A percentile compares a stretch with the other conserved stretches of the same genome.
Evolutionary conservation across 2,329 filamentous ascomycete species (phyloP).

Genomic region (Epichloe scottii): DNA sequence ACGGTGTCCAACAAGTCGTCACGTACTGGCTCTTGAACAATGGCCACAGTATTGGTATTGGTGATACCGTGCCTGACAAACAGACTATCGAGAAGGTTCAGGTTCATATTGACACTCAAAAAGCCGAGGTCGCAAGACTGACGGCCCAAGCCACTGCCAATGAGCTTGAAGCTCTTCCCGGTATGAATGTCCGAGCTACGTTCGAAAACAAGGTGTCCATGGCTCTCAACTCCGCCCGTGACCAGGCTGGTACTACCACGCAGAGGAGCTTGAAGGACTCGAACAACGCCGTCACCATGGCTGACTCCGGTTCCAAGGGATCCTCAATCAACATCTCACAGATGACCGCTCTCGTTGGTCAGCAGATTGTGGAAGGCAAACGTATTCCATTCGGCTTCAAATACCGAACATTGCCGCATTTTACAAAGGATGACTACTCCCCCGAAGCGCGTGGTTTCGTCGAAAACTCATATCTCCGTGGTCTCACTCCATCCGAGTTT

Average conservation of each 20-base stretch:
- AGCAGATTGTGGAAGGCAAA: slow-evolving; percentile 96
- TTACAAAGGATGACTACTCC: slow-evolving; percentile 98
- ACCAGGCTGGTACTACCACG: slow-evolving; percentile 85
- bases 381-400: slow-evolving; percentile 99
- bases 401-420: slow-evolving; percentile 91
- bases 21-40: slow-evolving; percentile 96
- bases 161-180: slow-evolving; percentile 78
- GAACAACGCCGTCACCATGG: slow-evolving; percentile 96
- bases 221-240: slow-evolving; percentile 87
- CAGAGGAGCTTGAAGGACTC: slow-evolving; percentile 86
- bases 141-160: slow-evolving; percentile 74
- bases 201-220: slow-evolving; percentile 97
- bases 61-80: slow-evolving; percentile 89
- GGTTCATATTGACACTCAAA: slow-evolving; percentile 66
- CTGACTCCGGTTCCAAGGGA: slow-evolving; percentile 91
- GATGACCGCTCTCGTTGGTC: slow-evolving; percentile 95
- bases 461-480: slow-evolving; percentile 95
- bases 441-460: slow-evolving; percentile 95
- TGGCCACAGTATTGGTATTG: slow-evolving; percentile 95
- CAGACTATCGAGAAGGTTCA: slow-evolving; percentile 76
- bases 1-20: slow-evolving; percentile 85
- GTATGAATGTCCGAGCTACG: slow-evolving; percentile 97
- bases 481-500: slow-evolving; percentile 89
- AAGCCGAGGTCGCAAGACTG: slow-evolving; percentile 64
- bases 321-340: slow-evolving; percentile 99